Evolutionary conservation across 208 protist species (phyloP), one percentile per base, ranked within the genome.

Genomic region (Crithidia fasciculata): DNA sequence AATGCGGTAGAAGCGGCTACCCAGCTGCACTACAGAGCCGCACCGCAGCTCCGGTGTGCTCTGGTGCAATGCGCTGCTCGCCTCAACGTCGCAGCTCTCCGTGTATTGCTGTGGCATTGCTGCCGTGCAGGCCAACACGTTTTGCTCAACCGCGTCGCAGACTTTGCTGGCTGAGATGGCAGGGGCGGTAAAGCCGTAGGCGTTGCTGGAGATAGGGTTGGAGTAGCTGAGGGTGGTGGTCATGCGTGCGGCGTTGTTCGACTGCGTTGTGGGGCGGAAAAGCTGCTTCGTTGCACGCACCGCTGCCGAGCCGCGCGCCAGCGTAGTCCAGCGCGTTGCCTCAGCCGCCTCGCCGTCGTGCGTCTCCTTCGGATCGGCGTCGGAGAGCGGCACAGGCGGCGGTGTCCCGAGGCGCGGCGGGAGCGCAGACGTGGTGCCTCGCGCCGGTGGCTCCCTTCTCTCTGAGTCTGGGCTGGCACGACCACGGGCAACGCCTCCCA

Each of bases 241-340:
- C 50, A 67, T 64, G 16, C 84, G 83, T 4, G 79, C 53, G n/a
- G 45, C 71, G 37, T 70, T 77, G 47, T 53, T 50, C 4, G 63
- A 58, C 54, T 76, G 74, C 36, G 62, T 59, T 8, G 76, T 86
- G 55, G 65, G 62, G 57, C 81, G 75, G 68, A 95, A 93, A 16
- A 95, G 81, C 71, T 93, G 88, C 69, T 87, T 91, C 39, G 90
- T 95, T 5, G 85, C 76, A n/a, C 87, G 90, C 54, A 85, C 64
- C 12, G 81, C 87, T 16, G 69, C 70, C 3, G 89, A 90, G 12
- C 78, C 76, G n/a, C 87, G 84, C 16, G 76, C 39, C n/a, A 81
- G 63, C 41, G 69, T 70, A 18, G 85, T 84, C 53, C 83, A 84
- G 36, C 82, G 77, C 36, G 82, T 76, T 8, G 78, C 74, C 6